Conservation (phyloP, 2,329 filamentous ascomycete genomes). For the Calonectria crousiana region DNA sequence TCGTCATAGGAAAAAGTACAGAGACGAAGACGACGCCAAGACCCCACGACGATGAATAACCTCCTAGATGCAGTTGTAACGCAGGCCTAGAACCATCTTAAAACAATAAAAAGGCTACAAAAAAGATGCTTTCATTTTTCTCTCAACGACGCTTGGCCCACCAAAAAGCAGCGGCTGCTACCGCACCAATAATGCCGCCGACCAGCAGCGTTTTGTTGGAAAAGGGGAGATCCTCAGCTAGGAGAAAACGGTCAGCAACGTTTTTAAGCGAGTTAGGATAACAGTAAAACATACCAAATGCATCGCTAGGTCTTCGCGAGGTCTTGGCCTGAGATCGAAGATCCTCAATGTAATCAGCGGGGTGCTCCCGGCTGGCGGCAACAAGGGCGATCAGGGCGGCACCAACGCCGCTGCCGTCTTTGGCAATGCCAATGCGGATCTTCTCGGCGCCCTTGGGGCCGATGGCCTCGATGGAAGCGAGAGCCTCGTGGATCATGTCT, state of each 20-base stretch:
- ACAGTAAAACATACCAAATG: constrained; percentile 44
- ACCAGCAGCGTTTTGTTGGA: constrained; percentile 48
- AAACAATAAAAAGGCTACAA: neutral
- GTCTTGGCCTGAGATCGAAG: constrained; percentile 55
- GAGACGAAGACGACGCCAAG: constrained; percentile 23
- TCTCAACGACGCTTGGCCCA: constrained; percentile 48
- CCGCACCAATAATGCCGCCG: constrained; percentile 52
- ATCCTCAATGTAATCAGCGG: constrained; percentile 56
- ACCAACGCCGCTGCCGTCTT: constrained; percentile 88
- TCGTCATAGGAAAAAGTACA: constrained; percentile 9
- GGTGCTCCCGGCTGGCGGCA: constrained; percentile 76
- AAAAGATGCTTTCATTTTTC: neutral
- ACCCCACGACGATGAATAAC: constrained; percentile 11
- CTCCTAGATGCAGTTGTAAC: constrained; percentile 9
- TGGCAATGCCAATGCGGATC: constrained; percentile 94
- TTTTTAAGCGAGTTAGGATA: neutral
- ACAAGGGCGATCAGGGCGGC: constrained; percentile 95
- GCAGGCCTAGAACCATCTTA: constrained; percentile 10
- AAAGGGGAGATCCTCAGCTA: constrained; percentile 48
- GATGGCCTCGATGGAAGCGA: constrained; percentile 81
- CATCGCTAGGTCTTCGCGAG: constrained; percentile 47
- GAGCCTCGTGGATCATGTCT: constrained; percentile 85
- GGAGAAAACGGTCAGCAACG: constrained; percentile 35
- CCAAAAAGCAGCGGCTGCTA: constrained; percentile 54
- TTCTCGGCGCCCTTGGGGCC: constrained; percentile 83